Conservation (phyloP, 768 basidiomycete species). For the Hortiboletus campestris region DNA sequence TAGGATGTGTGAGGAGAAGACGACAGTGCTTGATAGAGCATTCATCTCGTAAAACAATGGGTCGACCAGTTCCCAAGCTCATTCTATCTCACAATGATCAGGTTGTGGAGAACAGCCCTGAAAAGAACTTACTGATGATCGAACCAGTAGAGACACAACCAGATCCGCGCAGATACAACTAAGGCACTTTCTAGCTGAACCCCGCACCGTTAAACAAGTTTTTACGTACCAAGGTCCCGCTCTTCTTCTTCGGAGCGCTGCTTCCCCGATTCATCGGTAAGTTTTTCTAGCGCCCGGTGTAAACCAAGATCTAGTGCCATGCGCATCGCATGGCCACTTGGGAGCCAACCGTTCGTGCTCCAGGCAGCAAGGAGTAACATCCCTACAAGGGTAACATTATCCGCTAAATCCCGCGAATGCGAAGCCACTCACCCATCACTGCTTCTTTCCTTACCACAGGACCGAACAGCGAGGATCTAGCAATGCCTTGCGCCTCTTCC, state of each 20-base stretch:
- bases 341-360: constrained; percentile 94
- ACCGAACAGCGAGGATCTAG: constrained; percentile 89
- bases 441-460: constrained; percentile 94
- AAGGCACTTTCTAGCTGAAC: constrained; percentile 9
- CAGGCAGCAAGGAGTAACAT: constrained; percentile 92
- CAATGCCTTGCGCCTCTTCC: constrained; percentile 95
- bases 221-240: constrained; percentile 68
- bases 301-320: constrained; percentile 94
- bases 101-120: not conserved
- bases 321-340: constrained; percentile 92
- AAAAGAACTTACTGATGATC: constrained; percentile 77
- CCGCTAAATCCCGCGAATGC: constrained; percentile 1
- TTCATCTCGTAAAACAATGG: constrained; percentile 87
- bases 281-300: constrained; percentile 88
- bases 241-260: constrained; percentile 78
- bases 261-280: constrained; percentile 69
- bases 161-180: constrained; percentile 92
- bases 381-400: constrained; percentile 42
- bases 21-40: constrained; percentile 84
- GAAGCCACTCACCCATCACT: constrained; percentile 66
- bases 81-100: constrained; percentile 49
- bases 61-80: constrained; percentile 89
- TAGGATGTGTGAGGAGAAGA: constrained; percentile 74
- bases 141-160: constrained; percentile 95
- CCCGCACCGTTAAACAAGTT: not conserved